Conservation (phyloP, 2,329 filamentous ascomycete genomes). For the Fusarium sp. region DNA sequence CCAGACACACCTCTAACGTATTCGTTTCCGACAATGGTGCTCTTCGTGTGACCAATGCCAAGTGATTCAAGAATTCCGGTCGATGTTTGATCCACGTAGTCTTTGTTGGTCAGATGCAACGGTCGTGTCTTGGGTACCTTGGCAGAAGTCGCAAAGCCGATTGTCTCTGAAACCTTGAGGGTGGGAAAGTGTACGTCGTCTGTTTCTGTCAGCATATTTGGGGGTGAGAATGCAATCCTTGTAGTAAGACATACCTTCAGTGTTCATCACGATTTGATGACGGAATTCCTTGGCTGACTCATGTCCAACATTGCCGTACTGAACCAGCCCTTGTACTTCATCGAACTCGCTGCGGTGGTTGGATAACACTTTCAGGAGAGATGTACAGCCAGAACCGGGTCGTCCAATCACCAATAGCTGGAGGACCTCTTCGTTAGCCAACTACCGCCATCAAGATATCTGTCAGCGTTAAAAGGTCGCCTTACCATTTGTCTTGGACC, state of each 20-base stretch:
- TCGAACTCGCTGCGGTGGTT: background rate
- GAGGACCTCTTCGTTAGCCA: background rate
- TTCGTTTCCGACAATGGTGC: background rate
- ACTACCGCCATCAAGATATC: accelerated
- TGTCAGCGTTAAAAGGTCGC: accelerated
- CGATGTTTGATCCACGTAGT: background rate
- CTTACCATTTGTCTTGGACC: background rate
- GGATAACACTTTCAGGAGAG: background rate
- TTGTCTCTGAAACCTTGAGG: background rate
- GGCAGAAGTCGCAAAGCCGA: background rate
- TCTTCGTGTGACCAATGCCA: background rate
- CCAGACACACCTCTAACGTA: background rate
- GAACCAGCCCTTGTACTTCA: background rate
- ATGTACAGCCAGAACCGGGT: background rate
- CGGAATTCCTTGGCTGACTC: background rate
- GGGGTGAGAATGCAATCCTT: accelerated
- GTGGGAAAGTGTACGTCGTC: background rate
- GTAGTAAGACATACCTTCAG: background rate
- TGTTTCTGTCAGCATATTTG: accelerated
- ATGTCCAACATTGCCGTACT: background rate
- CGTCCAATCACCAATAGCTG: background rate
- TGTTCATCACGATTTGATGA: background rate
- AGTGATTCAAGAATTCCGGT: background rate
- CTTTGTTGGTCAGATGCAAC: background rate
- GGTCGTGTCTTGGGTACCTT: background rate